phyloP scores from a whole-genome alignment of 768 basidiomycete genomes.

The Hericium alpestre region DNA sequence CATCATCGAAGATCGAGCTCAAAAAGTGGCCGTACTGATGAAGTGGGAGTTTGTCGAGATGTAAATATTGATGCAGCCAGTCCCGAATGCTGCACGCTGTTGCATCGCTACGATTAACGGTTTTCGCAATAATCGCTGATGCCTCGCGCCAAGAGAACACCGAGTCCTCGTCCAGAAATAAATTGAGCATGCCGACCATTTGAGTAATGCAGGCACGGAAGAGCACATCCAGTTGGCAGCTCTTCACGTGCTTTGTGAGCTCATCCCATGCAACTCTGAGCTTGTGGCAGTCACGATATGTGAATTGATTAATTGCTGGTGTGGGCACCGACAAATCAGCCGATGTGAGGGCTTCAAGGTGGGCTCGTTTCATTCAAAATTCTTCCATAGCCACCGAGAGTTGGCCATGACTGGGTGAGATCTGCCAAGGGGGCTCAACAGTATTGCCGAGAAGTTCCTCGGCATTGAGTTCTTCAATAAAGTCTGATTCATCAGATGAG shows the following conservation, averaged over 20 bases:
- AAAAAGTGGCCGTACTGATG: constrained; percentile 14
- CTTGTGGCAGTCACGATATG: too few relatives aligned
- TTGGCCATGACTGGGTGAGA: too few relatives aligned
- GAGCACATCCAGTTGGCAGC: constrained; percentile 23
- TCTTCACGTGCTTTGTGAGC: constrained; percentile 3
- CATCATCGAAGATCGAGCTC: constrained; percentile 13
- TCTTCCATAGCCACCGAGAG: too few relatives aligned
- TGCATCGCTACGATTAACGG: constrained; percentile 16
- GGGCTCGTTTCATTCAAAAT: too few relatives aligned
- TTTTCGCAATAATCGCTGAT: constrained; percentile 21
- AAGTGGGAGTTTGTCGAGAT: constrained; percentile 17
- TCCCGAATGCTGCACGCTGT: constrained; percentile 21
- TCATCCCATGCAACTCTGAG: not conserved
- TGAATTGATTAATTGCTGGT: too few relatives aligned
- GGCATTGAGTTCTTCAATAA: too few relatives aligned
- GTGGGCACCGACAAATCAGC: too few relatives aligned
- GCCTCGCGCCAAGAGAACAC: constrained; percentile 23
- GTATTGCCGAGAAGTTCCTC: too few relatives aligned
- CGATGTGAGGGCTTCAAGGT: too few relatives aligned
- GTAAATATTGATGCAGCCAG: constrained; percentile 22
- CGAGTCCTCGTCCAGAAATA: constrained; percentile 23
- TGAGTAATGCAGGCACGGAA: constrained; percentile 18
- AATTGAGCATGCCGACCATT: constrained; percentile 25
- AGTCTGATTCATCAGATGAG: too few relatives aligned
- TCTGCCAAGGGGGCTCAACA: too few relatives aligned